Conservation (phyloP, 495 filamentous ascomycete genomes). For the Penicillium cataractarum region DNA sequence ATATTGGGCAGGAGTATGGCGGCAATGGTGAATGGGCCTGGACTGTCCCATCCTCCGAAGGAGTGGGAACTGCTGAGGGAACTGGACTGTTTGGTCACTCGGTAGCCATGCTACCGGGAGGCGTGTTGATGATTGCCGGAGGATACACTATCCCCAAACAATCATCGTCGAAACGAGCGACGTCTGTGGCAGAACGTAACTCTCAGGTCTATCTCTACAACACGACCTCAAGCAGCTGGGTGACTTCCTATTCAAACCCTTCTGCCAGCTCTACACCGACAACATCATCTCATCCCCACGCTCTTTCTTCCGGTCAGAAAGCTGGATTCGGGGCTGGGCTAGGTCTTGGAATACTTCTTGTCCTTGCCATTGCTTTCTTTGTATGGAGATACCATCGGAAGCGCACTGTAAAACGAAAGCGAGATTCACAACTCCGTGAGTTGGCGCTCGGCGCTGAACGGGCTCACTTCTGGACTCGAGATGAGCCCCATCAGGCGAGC, state of each 20-base stretch:
- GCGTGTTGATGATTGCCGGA: conserved; percentile 87
- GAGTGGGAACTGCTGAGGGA: conserved; percentile 47
- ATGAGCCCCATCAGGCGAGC: conserved; percentile 40
- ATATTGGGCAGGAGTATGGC: conserved; percentile 70
- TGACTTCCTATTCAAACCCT: conserved; percentile 67
- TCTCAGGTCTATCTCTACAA: conserved; percentile 72
- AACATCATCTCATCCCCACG: conserved; percentile 1
- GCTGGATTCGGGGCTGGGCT: conserved; percentile 76
- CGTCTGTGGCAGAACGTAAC: conserved; percentile 39
- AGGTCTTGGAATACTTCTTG: conserved; percentile 63
- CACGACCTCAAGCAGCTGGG: conserved; percentile 72
- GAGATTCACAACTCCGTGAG: conserved; percentile 58
- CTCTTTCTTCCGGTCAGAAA: conserved; percentile 50
- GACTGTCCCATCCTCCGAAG: conserved; percentile 57
- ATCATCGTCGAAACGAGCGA: conserved; percentile 43
- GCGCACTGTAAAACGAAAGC: conserved; percentile 45
- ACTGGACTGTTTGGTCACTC: conserved; percentile 84
- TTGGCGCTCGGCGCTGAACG: conserved; percentile 55
- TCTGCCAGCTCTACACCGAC: conserved; percentile 8
- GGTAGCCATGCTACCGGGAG: conserved; percentile 78
- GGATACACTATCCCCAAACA: conserved; percentile 69
- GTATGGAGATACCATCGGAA: conserved; percentile 63
- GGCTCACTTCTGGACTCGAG: conserved; percentile 44
- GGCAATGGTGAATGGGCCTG: conserved; percentile 74
- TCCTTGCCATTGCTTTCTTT: conserved; percentile 52